Evolutionary conservation across 768 basidiomycete genomes (phyloP), one percentile per base, ranked within the genome.

Genomic region (Amanita pallidorosea): DNA sequence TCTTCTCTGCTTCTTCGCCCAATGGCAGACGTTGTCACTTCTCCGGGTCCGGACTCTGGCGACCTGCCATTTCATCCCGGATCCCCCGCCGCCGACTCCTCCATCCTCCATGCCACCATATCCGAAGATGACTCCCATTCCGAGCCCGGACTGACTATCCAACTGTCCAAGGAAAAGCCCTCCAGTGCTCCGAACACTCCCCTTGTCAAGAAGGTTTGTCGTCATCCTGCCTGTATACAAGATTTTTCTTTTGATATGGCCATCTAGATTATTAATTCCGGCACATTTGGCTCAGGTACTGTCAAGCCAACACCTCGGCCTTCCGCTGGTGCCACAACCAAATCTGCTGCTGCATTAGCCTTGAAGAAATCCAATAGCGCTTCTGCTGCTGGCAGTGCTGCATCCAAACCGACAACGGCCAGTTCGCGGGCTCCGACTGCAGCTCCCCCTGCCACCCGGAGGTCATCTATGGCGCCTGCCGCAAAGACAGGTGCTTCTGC

Each of bases 161-260:
- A 43, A 34, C 33, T 34, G 7, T 12, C 68, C 37, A 58, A 69
- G 22, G 66, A 64, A 46, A 84, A 79, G 66, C 53, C 69, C 20
- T 69, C 70, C 46, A 73, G 66, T 56, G 69, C 66, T 29, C 71
- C 79, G 31, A 65, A 76, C 37, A 76, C 80, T 17, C 73, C 78
- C 50, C 63, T 72, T 8, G 81, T 81, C 43, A 89, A 85, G 70
- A 88, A 83, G 76, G 88, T 83, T 40, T 49, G 60, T 53, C 13
- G 13, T 45, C 27, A 45, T 20, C 45, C 51, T 36, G 15, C 17
- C 20, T 25, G 43, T 57, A 49, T 54, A 48, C 51, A 44, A 42
- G 55, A 5, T 7, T 29, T 29, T 29, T 35, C 27, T 23, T 8
- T 37, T 51, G 52, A 35, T 13, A 45, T 13, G 46, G n/a, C 54